Evolutionary conservation across 495 filamentous ascomycete species (phyloP).

Genomic region (Amorphotheca resinae): DNA sequence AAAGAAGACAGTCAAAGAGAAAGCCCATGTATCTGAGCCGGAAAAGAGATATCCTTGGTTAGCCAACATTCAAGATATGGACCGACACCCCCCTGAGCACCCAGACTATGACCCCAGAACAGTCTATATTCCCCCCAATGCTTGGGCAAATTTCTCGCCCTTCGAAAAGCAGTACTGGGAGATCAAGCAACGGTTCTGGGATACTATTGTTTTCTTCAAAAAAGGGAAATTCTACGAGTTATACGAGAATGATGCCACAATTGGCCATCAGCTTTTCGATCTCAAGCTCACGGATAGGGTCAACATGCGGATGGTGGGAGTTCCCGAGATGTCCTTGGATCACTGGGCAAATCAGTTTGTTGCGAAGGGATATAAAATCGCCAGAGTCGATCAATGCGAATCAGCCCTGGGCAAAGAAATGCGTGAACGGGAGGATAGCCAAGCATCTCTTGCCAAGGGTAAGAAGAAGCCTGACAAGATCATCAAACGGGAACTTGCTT

Average conservation of each 20-base stretch:
- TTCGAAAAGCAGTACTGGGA: constrained; percentile 99
- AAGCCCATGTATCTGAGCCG: constrained; percentile 65
- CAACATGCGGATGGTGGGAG: constrained; percentile 98
- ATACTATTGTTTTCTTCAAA: constrained; percentile 98
- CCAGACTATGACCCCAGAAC: constrained; percentile 89
- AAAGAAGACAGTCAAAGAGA: constrained; percentile 49
- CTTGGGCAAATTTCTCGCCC: constrained; percentile 68
- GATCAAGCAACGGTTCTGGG: constrained; percentile 96
- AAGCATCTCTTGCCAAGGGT: constrained; percentile 21
- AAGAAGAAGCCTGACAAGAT: constrained; percentile 72
- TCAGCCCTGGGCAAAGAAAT: constrained; percentile 94
- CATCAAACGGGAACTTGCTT: constrained; percentile 80
- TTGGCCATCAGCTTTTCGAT: constrained; percentile 94
- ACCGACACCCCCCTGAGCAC: constrained; percentile 65
- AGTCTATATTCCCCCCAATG: constrained; percentile 70
- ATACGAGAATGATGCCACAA: constrained; percentile 95
- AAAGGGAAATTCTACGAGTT: constrained; percentile 99
- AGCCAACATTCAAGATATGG: constrained; percentile 68
- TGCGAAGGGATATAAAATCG: constrained; percentile 90
- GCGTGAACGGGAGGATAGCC: constrained; percentile 51
- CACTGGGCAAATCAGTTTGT: constrained; percentile 94
- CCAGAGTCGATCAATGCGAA: constrained; percentile 91
- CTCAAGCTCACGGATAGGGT: constrained; percentile 95
- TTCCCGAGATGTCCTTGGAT: constrained; percentile 79
- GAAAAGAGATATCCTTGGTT: constrained; percentile 83